Evolutionary conservation across 305 asterid species (phyloP), one percentile per base, ranked within the genome.

Genomic region (Fraxinus latifolia): DNA sequence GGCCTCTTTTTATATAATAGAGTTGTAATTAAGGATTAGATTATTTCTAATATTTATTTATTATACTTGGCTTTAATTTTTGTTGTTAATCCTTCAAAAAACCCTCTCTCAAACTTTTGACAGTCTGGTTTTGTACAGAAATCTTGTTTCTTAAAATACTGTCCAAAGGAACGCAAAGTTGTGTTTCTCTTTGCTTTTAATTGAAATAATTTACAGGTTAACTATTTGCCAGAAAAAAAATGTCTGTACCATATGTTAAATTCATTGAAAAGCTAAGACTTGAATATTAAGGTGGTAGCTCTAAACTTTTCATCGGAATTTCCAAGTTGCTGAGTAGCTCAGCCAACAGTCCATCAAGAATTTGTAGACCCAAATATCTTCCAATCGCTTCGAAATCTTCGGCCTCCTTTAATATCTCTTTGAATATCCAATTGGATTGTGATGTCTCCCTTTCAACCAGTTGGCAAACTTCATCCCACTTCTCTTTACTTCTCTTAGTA

Each of bases 341-440:
- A 23, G 73, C 82, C 31, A 93, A 72, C 76, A 93, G 60, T 17
- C 83, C 88, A 79, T 89, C 90, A 62, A 94, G 86, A 86, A 92
- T 87, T 67, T 39, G 67, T 1, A 75, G 80, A 62, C 87, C 88
- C 74, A 91, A 9, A 81, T 89, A 90, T 79, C 50, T 82, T 50
- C 88, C 85, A 23, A 92, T 87, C 71, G 87, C 88, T 81, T 82
- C 67, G 37, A 77, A 72, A 75, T 81, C 82, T 76, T 85, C 82
- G 39, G 73, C 14, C 55, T 83, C 79, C 81, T 39, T 86, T 17
- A 71, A 74, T n/a, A 76, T 74, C 79, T 86, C 87, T 3, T 83
- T 70, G 27, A 25, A 32, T 19, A 86, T 68, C 95, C 97, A 91
- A 19, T 77, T 84, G 39, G 87, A 83, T 76, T 87, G 75, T 42